A percentile compares a stretch with the other conserved stretches of the same genome.
Conservation (phyloP, 768 basidiomycete genomes). For the Pisolithus sp. region DNA sequence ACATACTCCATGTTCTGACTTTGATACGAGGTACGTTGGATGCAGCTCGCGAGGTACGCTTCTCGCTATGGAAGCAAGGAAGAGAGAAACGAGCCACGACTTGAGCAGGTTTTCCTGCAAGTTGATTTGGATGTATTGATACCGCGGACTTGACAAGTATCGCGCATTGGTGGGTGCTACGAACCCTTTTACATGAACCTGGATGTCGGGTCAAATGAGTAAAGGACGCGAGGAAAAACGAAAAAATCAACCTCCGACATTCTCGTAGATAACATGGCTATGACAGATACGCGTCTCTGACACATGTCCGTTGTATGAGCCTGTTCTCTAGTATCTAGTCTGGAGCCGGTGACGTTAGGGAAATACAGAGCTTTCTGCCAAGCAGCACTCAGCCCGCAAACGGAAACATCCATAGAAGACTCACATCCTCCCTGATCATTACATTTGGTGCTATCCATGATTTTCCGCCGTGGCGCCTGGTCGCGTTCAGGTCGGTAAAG, state of each 20-base stretch:
- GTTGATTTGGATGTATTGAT: slow-evolving; percentile 81
- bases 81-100: slow-evolving; percentile 81
- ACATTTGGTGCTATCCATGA: slow-evolving; percentile 89
- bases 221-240: neutral
- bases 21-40: slow-evolving; percentile 69
- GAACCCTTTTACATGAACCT: slow-evolving; percentile 81
- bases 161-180: slow-evolving; percentile 46
- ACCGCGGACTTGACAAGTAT: slow-evolving; percentile 51
- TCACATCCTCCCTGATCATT: slow-evolving; percentile 84
- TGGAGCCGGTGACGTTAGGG: slow-evolving; percentile 75
- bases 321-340: slow-evolving; percentile 46
- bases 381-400: neutral
- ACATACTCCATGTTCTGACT: slow-evolving; percentile 81
- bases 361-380: slow-evolving; percentile 85
- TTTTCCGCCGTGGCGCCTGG: slow-evolving; percentile 82
- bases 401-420: slow-evolving; percentile 21
- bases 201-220: neutral
- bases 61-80: slow-evolving; percentile 66
- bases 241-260: slow-evolving; percentile 70
- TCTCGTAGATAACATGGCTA: slow-evolving; percentile 78
- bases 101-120: slow-evolving; percentile 92
- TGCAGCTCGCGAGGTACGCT: slow-evolving; percentile 60
- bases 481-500: slow-evolving; percentile 80
- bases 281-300: slow-evolving; percentile 66
- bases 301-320: slow-evolving; percentile 77